Base-by-base conservation (phyloP, 2,329 filamentous ascomycete species). In the Alternaria metachromatica region DNA sequence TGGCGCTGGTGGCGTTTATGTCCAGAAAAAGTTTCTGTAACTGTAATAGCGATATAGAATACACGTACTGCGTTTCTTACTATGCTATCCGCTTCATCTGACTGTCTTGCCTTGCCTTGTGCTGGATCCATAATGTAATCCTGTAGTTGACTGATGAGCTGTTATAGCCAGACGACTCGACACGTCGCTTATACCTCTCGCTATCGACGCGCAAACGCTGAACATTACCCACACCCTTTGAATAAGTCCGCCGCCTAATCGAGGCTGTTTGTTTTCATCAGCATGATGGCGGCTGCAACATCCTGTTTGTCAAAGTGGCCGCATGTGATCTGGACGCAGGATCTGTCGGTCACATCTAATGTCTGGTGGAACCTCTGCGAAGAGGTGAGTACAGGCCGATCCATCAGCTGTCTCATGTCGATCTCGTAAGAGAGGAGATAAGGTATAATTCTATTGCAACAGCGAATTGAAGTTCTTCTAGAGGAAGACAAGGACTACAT, bases 11-110 rank as follows among this genome's bases (percentile, higher is more conserved):
- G 72, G 73, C 67, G 67, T 75, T 74, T 51, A 55, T 56, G 43
- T 61, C 57, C 63, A 56, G 30, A 55, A 76, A 74, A 77, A 75
- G 70, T 69, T 48, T 67, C 65, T 68, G 63, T 64, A 55, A 72
- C 55, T 53, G 66, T 73, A 74, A 73, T 74, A 75, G 64, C 57
- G 43, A 69, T 66, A 71, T 74, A 75, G 70, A 73, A 70, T 63
- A 63, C 53, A 66, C 44, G 57, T 66, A 58, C 37, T 56, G 25
- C 41, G 49, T 49, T 55, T 64, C n/a, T 60, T 46, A 54, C 26
- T 21, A 44, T 15, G 15, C 8, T 26, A 10, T 44, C 33, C 25
- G 33, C 30, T 41, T 25, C 13, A 25, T 41, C 33, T 44, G 44
- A 25, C 30, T 26, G 23, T 18, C 18, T 18, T 20, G 33, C 25